Base-by-base conservation (phyloP, 2,329 filamentous ascomycete genomes). In the Penicillium sp. region DNA sequence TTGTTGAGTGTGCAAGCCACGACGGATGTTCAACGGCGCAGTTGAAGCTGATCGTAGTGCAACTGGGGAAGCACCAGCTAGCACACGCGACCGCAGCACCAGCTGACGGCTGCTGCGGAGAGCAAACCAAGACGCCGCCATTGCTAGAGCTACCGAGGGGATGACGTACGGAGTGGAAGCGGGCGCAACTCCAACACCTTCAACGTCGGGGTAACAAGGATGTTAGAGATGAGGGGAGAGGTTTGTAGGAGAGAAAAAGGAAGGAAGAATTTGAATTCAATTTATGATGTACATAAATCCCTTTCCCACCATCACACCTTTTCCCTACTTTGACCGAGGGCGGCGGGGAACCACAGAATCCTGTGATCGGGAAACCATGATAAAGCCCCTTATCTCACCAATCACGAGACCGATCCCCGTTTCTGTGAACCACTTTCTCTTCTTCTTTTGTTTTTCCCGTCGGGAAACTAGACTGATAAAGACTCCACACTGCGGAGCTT, bases 41-140 rank as follows among this genome's bases (percentile, higher is more conserved):
- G 67, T 62, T 31, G 65, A 63, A 27, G 59, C 61, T 43, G 62
- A 60, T 22, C 62, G 60, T 18, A 65, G 33, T 20, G 66, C 47
- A 43, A 66, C 58, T n/a, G 58, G 57, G 2, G 66, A 63, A 43
- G 63, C 64, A 53, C 51, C 49, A 45, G 53, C 53, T 49, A 66
- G 67, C 56, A 71, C 53, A 55, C 65, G 67, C 58, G 69, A 62
- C 53, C 70, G 70, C 53, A 72, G 61, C 26, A 66, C 69, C 51
- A 73, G 67, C 67, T 73, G 70, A 60, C 70, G 70, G 56, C 68
- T 57, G 63, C 68, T 66, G 50, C 70, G 69, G 43, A 73, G 67
- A 60, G 68, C 69, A 64, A 68, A 71, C 61, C 58, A 67, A 47
- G 69, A 71, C 53, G 69, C 69, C 62, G 69, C 69, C 69, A 72